Percentiles rank a stretch among this genome's conserved stretches.
phyloP scores from a whole-genome alignment of 495 filamentous ascomycete genomes.

The Penicillium malachiteum region DNA sequence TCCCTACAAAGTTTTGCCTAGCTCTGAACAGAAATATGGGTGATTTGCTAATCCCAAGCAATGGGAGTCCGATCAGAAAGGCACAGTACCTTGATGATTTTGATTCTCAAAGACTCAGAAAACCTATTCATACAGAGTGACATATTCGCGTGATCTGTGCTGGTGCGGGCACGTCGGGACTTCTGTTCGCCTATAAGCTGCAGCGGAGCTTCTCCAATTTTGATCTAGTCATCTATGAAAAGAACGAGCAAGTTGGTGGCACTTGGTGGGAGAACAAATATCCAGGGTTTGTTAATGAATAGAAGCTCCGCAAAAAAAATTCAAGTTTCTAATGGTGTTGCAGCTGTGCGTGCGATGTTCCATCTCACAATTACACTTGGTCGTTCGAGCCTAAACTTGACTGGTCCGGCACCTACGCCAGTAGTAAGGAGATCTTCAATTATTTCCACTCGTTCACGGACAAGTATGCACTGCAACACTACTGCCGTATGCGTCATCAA shows the following conservation, averaged over 20 bases:
- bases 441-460: conserved; percentile 43
- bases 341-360: neutral
- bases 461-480: conserved; percentile 13
- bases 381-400: neutral
- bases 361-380: neutral
- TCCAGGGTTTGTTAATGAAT: neutral
- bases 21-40: no score
- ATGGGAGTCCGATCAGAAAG: no score
- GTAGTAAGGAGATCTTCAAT: conserved; percentile 47
- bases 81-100: no score
- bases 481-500: conserved; percentile 9
- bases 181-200: neutral
- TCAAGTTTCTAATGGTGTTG: no score
- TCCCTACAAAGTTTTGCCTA: no score
- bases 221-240: neutral
- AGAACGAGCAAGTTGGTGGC: neutral
- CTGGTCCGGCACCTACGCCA: conserved; percentile 45
- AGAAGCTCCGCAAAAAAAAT: no score
- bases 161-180: neutral
- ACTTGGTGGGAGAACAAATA: conserved; percentile 5
- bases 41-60: no score
- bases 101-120: no score
- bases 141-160: neutral
- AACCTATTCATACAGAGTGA: no score
- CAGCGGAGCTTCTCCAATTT: neutral